These are phyloP conservation scores for Fraxinus cuspidata DNA, from an alignment of 257 asterid species.

Conservation along the genomic window DNA sequence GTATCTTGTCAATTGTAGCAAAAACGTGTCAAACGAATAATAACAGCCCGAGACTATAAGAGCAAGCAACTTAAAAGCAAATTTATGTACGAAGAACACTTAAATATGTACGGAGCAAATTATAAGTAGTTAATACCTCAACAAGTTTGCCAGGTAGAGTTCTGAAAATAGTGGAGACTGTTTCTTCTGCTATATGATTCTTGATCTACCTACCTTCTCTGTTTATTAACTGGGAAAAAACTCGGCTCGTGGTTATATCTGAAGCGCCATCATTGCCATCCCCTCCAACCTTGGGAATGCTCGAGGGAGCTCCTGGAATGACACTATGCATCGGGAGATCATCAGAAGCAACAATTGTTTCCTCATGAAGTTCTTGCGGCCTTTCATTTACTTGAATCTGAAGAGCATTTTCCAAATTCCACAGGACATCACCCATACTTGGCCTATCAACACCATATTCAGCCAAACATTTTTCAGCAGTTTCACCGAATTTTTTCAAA, in stretches of 20 bases:
- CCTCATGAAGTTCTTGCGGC: background rate
- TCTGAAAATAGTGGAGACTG: background rate
- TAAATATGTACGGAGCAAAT: background rate
- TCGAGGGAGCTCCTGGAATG: background rate
- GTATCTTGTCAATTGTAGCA: background rate
- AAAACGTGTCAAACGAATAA: background rate
- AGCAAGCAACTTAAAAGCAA: background rate
- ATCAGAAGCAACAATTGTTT: background rate
- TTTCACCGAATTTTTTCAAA: background rate
- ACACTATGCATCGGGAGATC: background rate
- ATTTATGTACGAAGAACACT: background rate
- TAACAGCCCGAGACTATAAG: background rate
- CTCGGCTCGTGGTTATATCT: slow-evolving; percentile 5
- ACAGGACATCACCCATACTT: slow-evolving; percentile 18
- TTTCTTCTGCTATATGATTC: background rate
- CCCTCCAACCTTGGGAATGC: background rate
- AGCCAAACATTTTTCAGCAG: slow-evolving; percentile 22
- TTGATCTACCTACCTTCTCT: slow-evolving; percentile 5
- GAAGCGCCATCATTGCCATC: slow-evolving; percentile 10
- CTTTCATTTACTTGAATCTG: slow-evolving; percentile 4
- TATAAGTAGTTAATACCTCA: background rate
- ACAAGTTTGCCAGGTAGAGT: background rate
- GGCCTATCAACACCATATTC: slow-evolving; percentile 20
- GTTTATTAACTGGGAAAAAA: slow-evolving; percentile 17
- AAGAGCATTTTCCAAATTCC: slow-evolving; percentile 24